These are phyloP conservation scores for Diaporthe humulicola DNA, from an alignment of 2,329 filamentous ascomycete genomes.

Conservation along the genomic window DNA sequence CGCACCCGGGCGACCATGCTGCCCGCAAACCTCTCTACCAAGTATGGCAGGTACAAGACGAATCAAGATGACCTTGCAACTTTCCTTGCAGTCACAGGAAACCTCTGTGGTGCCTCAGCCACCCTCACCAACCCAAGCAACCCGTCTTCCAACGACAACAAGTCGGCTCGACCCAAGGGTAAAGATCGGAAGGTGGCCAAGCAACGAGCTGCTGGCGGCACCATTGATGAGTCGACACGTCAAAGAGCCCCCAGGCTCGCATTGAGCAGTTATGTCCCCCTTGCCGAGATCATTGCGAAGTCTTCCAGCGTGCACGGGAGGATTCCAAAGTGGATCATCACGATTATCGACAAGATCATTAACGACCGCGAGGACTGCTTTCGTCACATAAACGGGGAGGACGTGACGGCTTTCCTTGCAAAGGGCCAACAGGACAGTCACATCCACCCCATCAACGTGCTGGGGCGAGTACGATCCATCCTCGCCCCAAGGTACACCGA, in stretches of 20 bases:
- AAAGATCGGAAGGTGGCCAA: constrained; percentile 32
- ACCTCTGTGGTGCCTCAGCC: constrained; percentile 9
- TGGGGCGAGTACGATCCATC: neutral
- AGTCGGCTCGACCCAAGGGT: constrained; percentile 16
- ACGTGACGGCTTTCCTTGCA: neutral
- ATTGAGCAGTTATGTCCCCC: constrained; percentile 15
- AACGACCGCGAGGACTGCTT: constrained; percentile 21
- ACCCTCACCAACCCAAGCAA: neutral
- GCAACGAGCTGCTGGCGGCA: neutral
- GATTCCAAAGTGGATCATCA: constrained; percentile 13
- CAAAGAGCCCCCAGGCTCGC: constrained; percentile 17
- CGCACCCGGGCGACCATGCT: neutral
- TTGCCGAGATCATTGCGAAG: constrained; percentile 19
- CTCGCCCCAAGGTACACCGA: neutral
- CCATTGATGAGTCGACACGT: constrained; percentile 2
- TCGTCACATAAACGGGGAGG: constrained; percentile 18
- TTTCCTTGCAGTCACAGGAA: constrained; percentile 20
- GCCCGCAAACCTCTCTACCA: constrained; percentile 19
- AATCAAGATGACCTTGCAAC: constrained; percentile 31
- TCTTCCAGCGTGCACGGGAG: constrained; percentile 15
- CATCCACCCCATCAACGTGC: constrained; percentile 16
- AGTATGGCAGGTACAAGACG: constrained; percentile 24
- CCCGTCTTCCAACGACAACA: neutral
- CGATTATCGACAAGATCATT: constrained; percentile 14
- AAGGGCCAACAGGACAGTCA: constrained; percentile 24